Base-by-base conservation (phyloP, 768 basidiomycete genomes). In the Kwoniella dendrophila region DNA sequence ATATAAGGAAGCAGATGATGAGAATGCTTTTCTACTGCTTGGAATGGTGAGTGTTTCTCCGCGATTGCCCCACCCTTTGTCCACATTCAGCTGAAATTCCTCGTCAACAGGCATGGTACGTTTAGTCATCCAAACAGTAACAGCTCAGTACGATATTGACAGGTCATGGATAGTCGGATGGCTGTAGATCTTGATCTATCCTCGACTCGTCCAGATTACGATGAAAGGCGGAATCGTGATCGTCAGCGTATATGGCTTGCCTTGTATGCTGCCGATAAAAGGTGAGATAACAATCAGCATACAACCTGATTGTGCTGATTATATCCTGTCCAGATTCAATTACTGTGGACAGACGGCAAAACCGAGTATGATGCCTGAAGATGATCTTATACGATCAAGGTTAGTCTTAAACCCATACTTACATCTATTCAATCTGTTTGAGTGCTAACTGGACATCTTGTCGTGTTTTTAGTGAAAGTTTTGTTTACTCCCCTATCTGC, bases 361-460 rank as follows among this genome's bases (percentile, higher is more conserved):
- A 40, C 56, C 56, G 5, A 58, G 47, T 36, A 58, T 58, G 56
- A 58, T 58, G 56, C 56, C 56, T 27, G 56, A 58, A 40, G 56
- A 58, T 40, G 26, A 45, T 16, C 32, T 58, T n/a, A 36, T 58
- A n/a, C 32, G 56, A n/a, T 40, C 32, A 4, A 58, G 56, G 56
- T 58, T 24, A 48, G 56, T 49, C n/a, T 14, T 30, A 14, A 43
- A 43, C 27, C 38, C 38, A 16, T 20, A 40, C 38, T 20, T n/a
- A n/a, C n/a, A n/a, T n/a, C n/a, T n/a, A n/a, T n/a, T n/a, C n/a
- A n/a, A n/a, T n/a, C n/a, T n/a, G n/a, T n/a, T n/a, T n/a, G n/a
- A 43, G 41, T 43, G 20, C 41, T 8, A 36, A 36, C 16, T 36
- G 34, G 34, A 36, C 7, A 11, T 32, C n/a, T 33, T 7, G 12